Conservation (phyloP, 1,284 basidiomycete species). For the Flammula alnicola region DNA sequence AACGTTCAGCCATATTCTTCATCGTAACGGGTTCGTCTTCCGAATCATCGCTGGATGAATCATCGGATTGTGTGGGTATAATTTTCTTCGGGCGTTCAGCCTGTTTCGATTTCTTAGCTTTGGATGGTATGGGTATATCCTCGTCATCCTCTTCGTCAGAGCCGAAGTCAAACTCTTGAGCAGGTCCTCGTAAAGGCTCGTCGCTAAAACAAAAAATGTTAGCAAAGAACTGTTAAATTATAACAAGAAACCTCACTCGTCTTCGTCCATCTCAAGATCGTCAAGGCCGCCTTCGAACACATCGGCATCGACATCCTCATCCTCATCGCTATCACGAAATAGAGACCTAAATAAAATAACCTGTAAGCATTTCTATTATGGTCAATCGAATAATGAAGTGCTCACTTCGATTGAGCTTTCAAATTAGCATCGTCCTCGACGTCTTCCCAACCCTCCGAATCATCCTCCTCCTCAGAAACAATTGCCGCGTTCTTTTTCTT, state of each 20-base stretch:
- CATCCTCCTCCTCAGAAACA: slow-evolving; percentile 34
- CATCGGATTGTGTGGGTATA: slow-evolving; percentile 54
- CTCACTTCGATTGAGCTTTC: slow-evolving; percentile 49
- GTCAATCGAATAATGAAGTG: slow-evolving; percentile 22
- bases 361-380: slow-evolving; percentile 9
- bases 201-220: slow-evolving; percentile 29
- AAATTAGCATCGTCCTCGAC: slow-evolving; percentile 54
- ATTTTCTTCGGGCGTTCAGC: slow-evolving; percentile 51
- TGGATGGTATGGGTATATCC: slow-evolving; percentile 43
- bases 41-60: slow-evolving; percentile 52
- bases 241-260: slow-evolving; percentile 35
- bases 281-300: slow-evolving; percentile 50
- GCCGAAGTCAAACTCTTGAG: slow-evolving; percentile 71
- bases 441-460: slow-evolving; percentile 66
- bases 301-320: slow-evolving; percentile 44
- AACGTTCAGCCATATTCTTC: slow-evolving; percentile 78
- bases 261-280: slow-evolving; percentile 53
- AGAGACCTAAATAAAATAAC: slow-evolving; percentile 41
- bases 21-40: slow-evolving; percentile 70
- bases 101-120: slow-evolving; percentile 58
- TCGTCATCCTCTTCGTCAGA: slow-evolving; percentile 71
- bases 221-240: background rate
- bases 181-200: slow-evolving; percentile 51
- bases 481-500: slow-evolving; percentile 27
- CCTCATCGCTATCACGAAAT: slow-evolving; percentile 55